A percentile compares a stretch with the other conserved stretches of the same genome.
phyloP scores from a whole-genome alignment of 225 moss, liverwort and hornwort species.

The Polytrichum formosum region DNA sequence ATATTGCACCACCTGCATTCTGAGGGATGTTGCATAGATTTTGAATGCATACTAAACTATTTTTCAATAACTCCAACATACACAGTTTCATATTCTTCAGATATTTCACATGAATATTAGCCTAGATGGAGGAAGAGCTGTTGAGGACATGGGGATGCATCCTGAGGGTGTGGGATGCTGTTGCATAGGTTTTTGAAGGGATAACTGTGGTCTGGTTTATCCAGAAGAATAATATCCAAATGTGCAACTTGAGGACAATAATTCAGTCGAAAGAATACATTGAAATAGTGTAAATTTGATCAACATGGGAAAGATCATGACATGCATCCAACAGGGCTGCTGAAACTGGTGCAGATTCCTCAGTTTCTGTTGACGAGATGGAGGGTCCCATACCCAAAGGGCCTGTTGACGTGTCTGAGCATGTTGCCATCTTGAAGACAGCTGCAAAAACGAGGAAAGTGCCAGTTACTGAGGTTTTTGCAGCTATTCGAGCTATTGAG shows the following conservation, averaged over 20 bases:
- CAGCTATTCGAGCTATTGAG: conserved; percentile 64
- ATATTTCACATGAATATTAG: no score
- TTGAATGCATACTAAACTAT: no score
- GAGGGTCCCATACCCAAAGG: conserved; percentile 15
- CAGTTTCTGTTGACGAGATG: conserved; percentile 19
- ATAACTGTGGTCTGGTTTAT: not conserved
- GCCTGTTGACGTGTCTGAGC: conserved; percentile 28
- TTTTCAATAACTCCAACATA: no score
- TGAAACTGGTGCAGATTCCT: not conserved
- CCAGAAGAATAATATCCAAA: not conserved
- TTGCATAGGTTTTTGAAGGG: not conserved
- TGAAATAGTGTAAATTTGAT: not conserved
- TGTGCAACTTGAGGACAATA: no score
- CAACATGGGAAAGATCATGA: not conserved
- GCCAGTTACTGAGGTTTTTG: conserved; percentile 50
- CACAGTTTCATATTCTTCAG: no score
- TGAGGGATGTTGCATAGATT: no score
- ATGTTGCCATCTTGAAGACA: conserved; percentile 58
- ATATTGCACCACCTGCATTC: no score
- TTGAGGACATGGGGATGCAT: not conserved
- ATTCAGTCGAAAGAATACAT: no score
- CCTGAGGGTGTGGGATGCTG: not conserved
- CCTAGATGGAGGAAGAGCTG: no score
- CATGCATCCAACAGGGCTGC: not conserved
- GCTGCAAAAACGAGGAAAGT: conserved; percentile 80